Conservation (phyloP, 257 asterid genomes). For the Scutellaria galericulata region DNA sequence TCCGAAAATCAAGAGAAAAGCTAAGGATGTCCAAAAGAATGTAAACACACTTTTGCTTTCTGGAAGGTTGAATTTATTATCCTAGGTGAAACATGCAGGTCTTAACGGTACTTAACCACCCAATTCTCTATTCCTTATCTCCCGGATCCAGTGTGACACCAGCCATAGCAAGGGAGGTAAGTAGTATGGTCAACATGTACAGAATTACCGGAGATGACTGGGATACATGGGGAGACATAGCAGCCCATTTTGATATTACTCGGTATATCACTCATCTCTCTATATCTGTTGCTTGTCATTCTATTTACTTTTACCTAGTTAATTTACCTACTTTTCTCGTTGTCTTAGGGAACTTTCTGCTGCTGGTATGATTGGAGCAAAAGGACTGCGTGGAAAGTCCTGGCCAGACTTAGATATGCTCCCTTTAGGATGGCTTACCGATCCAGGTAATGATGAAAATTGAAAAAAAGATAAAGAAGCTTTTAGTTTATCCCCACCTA, state of each 20-base stretch:
- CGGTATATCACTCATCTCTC: constrained; percentile 50
- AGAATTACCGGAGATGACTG: constrained; percentile 96
- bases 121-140: constrained; percentile 81
- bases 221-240: constrained; percentile 90
- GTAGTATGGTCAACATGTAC: constrained; percentile 85
- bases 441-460: constrained; percentile 52
- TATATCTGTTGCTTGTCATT: background rate
- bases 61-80: constrained; percentile 1
- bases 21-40: constrained; percentile 1
- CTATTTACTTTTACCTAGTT: constrained; percentile 2
- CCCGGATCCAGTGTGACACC: constrained; percentile 89
- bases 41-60: background rate
- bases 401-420: constrained; percentile 99
- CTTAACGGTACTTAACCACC: constrained; percentile 53
- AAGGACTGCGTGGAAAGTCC: constrained; percentile 80
- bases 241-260: constrained; percentile 72
- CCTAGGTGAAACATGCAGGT: constrained; percentile 51
- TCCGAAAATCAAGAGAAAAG: background rate
- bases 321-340: constrained; percentile 1
- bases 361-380: constrained; percentile 76
- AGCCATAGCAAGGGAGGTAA: constrained; percentile 68
- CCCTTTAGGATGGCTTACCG: constrained; percentile 93
- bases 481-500: too few species aligned
- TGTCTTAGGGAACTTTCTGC: constrained; percentile 70
- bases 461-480: background rate